Conservation (phyloP, 345 rosid genomes). For the Capsella bursapastoris region DNA sequence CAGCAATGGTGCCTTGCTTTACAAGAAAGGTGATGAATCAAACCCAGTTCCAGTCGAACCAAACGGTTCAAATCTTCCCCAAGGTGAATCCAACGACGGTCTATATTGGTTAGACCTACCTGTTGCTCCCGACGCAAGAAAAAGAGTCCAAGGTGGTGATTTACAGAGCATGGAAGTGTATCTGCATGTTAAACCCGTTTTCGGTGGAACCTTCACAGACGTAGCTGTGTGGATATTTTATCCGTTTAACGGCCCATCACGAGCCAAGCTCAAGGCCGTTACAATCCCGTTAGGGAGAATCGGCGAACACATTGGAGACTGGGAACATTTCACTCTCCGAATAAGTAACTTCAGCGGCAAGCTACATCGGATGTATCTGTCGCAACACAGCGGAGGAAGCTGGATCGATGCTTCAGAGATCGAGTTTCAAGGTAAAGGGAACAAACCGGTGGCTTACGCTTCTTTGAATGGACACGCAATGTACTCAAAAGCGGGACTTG, state of each 20-base stretch:
- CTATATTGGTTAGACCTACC: slow-evolving; percentile 89
- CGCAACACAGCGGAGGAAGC: slow-evolving; percentile 75
- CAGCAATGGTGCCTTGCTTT: slow-evolving; percentile 65
- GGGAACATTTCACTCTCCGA: slow-evolving; percentile 90
- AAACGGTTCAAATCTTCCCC: slow-evolving; percentile 79
- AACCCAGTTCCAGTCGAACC: slow-evolving; percentile 56
- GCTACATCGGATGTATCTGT: slow-evolving; percentile 57
- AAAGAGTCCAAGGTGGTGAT: slow-evolving; percentile 68
- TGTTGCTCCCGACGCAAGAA: slow-evolving; percentile 45
- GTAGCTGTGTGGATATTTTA: slow-evolving; percentile 78
- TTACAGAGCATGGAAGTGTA: slow-evolving; percentile 57
- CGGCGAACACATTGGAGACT: slow-evolving; percentile 86
- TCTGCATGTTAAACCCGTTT: slow-evolving; percentile 70
- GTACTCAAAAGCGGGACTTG: slow-evolving; percentile 74
- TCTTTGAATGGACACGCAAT: slow-evolving; percentile 82
- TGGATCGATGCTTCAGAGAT: slow-evolving; percentile 72
- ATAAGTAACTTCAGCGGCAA: slow-evolving; percentile 81
- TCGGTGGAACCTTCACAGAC: slow-evolving; percentile 77
- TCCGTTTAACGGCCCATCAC: slow-evolving; percentile 83
- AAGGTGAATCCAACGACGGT: slow-evolving; percentile 75
- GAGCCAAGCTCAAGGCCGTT: slow-evolving; percentile 61
- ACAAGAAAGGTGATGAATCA: slow-evolving; percentile 67
- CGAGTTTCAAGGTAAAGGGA: slow-evolving; percentile 58
- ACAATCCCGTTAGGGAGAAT: slow-evolving; percentile 63
- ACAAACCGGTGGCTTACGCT: slow-evolving; percentile 65